phyloP scores from a whole-genome alignment of 192 early-diverging fungal species.

The Lunasporangiospora selenospora region DNA sequence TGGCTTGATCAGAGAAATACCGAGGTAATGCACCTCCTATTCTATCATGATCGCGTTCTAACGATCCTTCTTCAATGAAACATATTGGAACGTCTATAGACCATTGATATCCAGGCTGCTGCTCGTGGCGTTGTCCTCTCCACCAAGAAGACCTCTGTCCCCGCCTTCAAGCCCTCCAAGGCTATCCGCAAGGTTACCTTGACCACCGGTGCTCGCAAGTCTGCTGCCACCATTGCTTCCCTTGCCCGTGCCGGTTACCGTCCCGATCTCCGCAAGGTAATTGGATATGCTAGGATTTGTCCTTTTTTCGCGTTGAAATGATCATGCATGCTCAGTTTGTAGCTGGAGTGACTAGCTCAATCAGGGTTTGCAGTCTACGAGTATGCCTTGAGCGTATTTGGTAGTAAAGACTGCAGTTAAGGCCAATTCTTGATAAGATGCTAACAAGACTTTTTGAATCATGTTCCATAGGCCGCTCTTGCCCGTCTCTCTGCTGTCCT shows the following conservation, averaged over 20 bases:
- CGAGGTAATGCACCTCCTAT: too few relatives aligned
- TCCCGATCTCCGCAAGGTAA: slow-evolving; percentile 72
- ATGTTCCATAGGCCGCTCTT: slow-evolving; percentile 76
- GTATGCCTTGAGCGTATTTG: too few relatives aligned
- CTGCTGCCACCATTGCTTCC: slow-evolving; percentile 68
- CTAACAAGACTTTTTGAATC: too few relatives aligned
- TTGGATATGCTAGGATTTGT: neutral
- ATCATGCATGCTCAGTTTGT: too few relatives aligned
- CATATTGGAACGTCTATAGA: too few relatives aligned
- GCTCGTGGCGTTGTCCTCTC: slow-evolving; percentile 70
- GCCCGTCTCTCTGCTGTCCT: slow-evolving; percentile 74
- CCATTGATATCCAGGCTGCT: slow-evolving; percentile 62
- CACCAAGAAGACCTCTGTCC: slow-evolving; percentile 62
- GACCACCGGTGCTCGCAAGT: slow-evolving; percentile 64
- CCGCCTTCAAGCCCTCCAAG: slow-evolving; percentile 62
- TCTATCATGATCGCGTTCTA: too few relatives aligned
- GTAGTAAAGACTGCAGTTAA: too few relatives aligned
- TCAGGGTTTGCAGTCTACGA: too few relatives aligned
- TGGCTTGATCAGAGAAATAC: too few relatives aligned
- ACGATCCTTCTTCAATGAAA: too few relatives aligned
- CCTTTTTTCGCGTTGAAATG: neutral
- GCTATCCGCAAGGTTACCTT: slow-evolving; percentile 58
- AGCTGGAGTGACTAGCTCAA: too few relatives aligned
- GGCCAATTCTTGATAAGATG: too few relatives aligned
- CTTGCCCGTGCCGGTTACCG: slow-evolving; percentile 68